Conservation (phyloP, 805 yeast genomes). For the Yarrowia deformans region DNA sequence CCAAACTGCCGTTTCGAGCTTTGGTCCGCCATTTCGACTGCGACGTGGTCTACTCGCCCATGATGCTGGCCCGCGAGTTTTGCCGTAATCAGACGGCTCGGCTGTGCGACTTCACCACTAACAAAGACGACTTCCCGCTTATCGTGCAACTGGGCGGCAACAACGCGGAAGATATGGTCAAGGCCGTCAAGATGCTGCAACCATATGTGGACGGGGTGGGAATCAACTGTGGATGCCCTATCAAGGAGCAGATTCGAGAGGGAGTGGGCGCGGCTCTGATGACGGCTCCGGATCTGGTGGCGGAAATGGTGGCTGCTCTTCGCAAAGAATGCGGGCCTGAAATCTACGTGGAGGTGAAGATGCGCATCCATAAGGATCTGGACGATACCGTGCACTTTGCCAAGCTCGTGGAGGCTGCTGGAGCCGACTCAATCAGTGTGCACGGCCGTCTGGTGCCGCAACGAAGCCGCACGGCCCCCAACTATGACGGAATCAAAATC, state of each 20-base stretch:
- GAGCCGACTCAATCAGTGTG: conserved; percentile 92
- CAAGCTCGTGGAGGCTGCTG: conserved; percentile 76
- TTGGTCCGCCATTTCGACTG: conserved; percentile 73
- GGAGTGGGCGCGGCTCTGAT: conserved; percentile 98
- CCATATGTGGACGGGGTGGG: conserved; percentile 95
- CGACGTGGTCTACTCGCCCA: conserved; percentile 91
- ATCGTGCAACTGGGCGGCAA: conserved; percentile 92
- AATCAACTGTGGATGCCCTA: conserved; percentile 96
- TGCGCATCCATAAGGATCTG: conserved; percentile 81
- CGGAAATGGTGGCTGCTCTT: conserved; percentile 83
- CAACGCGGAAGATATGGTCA: conserved; percentile 77
- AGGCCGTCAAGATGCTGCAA: conserved; percentile 86
- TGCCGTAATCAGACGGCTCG: conserved; percentile 85
- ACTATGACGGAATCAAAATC: conserved; percentile 77
- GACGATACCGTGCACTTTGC: conserved; percentile 78
- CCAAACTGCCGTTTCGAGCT: conserved; percentile 90
- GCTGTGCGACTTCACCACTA: conserved; percentile 83
- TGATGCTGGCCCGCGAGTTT: conserved; percentile 96
- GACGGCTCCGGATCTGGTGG: conserved; percentile 79
- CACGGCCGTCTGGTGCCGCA: conserved; percentile 91
- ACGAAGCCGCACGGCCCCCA: conserved; percentile 82
- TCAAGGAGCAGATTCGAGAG: conserved; percentile 90
- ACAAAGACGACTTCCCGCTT: conserved; percentile 69
- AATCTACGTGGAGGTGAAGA: conserved; percentile 88
- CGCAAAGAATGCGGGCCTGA: conserved; percentile 73